These are phyloP conservation scores for Vigna angularis DNA, from an alignment of 306 rosid genomes.

Conservation along the genomic window DNA sequence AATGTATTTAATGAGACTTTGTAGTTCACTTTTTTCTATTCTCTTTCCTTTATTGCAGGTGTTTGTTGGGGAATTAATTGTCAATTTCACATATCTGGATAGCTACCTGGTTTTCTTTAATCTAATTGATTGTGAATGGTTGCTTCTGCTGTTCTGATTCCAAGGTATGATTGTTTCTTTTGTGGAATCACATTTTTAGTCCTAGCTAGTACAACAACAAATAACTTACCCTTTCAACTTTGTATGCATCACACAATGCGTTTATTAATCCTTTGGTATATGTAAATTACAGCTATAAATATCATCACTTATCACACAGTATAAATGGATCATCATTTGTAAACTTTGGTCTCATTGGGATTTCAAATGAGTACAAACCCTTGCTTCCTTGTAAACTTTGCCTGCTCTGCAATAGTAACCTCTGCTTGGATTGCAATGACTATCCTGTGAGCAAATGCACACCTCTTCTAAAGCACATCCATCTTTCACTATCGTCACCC, in stretches of 20 bases:
- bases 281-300: background rate
- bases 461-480: constrained; percentile 86
- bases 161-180: too few relatives aligned
- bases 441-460: constrained; percentile 68
- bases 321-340: background rate
- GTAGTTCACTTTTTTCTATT: too few relatives aligned
- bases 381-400: constrained; percentile 65
- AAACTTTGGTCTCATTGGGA: background rate
- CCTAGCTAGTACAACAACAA: too few relatives aligned
- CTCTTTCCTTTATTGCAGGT: too few relatives aligned
- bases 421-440: constrained; percentile 73
- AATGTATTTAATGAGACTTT: too few relatives aligned
- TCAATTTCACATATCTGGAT: too few relatives aligned
- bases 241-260: background rate
- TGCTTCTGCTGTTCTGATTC: too few relatives aligned
- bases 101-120: too few relatives aligned
- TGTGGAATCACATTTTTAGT: too few relatives aligned
- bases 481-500: constrained; percentile 51
- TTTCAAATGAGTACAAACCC: constrained; percentile 57
- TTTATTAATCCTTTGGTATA: background rate
- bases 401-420: constrained; percentile 70
- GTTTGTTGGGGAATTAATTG: too few relatives aligned
- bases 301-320: background rate
- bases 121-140: too few relatives aligned
- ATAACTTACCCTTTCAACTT: background rate